Percentiles rank a stretch among this genome's conserved stretches.
Conservation (phyloP, 1,139 yeast species). For the Lodderomyces pseudojiufengensis region DNA sequence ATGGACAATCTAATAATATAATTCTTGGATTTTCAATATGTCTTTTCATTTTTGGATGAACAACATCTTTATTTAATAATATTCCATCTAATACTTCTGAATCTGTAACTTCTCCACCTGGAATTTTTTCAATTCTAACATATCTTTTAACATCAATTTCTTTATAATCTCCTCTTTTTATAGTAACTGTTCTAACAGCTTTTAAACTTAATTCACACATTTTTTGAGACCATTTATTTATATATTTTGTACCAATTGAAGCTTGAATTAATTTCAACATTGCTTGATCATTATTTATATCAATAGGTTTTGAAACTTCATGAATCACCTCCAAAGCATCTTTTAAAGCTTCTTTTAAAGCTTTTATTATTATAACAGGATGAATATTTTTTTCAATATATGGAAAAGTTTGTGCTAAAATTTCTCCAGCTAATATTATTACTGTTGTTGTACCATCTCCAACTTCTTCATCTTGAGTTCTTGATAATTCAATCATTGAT, state of each 20-base stretch:
- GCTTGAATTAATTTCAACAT: constrained; percentile 86
- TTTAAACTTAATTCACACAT: constrained; percentile 88
- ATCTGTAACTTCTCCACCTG: constrained; percentile 95
- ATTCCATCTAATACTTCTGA: constrained; percentile 87
- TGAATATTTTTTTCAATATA: constrained; percentile 92
- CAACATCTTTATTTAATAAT: constrained; percentile 90
- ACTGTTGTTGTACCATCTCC: constrained; percentile 99
- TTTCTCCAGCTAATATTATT: constrained; percentile 92
- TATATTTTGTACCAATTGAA: constrained; percentile 94
- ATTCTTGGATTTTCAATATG: constrained; percentile 83
- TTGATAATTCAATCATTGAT: constrained; percentile 93
- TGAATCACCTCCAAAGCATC: constrained; percentile 91
- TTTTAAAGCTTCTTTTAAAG: constrained; percentile 83
- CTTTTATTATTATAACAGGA: constrained; percentile 94
- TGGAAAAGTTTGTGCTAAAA: constrained; percentile 91
- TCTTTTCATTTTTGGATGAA: constrained; percentile 97
- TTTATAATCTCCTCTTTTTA: constrained; percentile 64
- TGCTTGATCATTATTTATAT: constrained; percentile 76
- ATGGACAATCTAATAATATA: constrained; percentile 88
- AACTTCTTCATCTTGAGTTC: constrained; percentile 99
- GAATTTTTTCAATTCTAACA: constrained; percentile 90
- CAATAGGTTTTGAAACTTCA: constrained; percentile 81
- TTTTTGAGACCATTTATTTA: constrained; percentile 83
- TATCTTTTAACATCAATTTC: constrained; percentile 94
- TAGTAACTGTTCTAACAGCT: constrained; percentile 82